Base-by-base conservation (phyloP, 805 yeast genomes). In the Wickerhamiella siamensis region DNA sequence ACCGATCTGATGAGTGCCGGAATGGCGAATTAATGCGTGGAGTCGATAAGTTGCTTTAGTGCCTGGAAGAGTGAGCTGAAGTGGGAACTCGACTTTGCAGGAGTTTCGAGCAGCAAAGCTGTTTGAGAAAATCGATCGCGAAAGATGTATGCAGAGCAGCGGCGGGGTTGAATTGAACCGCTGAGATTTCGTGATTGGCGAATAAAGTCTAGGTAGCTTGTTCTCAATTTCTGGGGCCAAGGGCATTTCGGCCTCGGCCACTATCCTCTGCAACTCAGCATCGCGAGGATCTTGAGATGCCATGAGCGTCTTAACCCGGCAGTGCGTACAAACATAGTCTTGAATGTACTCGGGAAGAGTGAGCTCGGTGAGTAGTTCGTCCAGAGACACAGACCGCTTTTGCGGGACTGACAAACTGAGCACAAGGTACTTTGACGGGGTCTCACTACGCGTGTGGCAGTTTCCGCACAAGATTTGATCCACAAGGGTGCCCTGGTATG, bases 1-100 rank as follows among this genome's bases (percentile, higher is more conserved):
- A 1, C 97, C 97, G 35, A 75, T 72, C 17, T 77, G 70, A 59
- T 87, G 96, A 1, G 88, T 76, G 0, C 98, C 98, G 36, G 77
- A 74, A 57, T 91, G 97, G 49, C 86, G 71, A 16, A 91, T 75
- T 47, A 83, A 64, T 0, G 95, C 80, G 47, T 70, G 72, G 31
- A 91, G 65, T 45, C 65, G 64, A 57, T 83, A 86, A n/a, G 49
- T 59, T 60, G 37, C 36, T 32, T 16, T 40, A 43, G 2, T 47
- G 44, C 14, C 42, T 37, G 33, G 46, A 47, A 43, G 79, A 49
- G n/a, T 64, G 51, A 50, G 74, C 51, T 15, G 53, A 49, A 79
- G 87, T 9, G 72, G 75, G 51, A 81, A 79, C 6, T 64, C 57
- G 4, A 84, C 84, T 41, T 74, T 65, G 58, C 94, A 83, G 8